Percentiles rank a stretch among this genome's conserved stretches.
Conservation (phyloP, 164 flowering plant species). For the Magnolia changhungtana region DNA sequence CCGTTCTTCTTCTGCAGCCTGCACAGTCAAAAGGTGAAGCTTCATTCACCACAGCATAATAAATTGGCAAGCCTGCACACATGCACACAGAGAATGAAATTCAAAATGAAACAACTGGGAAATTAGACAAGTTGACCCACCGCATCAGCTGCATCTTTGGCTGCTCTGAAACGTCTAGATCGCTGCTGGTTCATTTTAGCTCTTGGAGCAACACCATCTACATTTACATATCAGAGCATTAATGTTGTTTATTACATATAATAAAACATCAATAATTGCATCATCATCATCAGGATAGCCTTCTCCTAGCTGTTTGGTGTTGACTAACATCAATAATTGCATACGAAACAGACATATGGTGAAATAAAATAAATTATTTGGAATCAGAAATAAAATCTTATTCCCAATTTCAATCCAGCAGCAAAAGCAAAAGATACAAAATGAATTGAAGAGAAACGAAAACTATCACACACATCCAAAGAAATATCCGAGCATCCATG, state of each 20-base stretch:
- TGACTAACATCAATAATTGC: not conserved
- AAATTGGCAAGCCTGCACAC: slow-evolving; percentile 1
- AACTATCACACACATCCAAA: not conserved
- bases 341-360: not conserved
- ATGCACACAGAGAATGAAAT: not conserved
- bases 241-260: not conserved
- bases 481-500: not conserved
- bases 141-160: slow-evolving; percentile 95
- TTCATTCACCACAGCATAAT: not conserved
- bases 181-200: slow-evolving; percentile 99
- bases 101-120: slow-evolving; percentile 4
- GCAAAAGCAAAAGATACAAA: not conserved
- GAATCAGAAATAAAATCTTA: not conserved
- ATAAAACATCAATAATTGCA: not conserved
- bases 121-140: slow-evolving; percentile 34
- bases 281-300: not conserved
- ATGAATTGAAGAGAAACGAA: not conserved
- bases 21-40: slow-evolving; percentile 7
- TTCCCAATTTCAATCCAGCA: not conserved
- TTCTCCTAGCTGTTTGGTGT: not conserved
- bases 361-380: not conserved
- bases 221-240: slow-evolving; percentile 10
- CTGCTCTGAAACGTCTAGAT: slow-evolving; percentile 94
- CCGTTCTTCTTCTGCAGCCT: slow-evolving; percentile 93
- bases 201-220: slow-evolving; percentile 98